Evolutionary conservation across 257 asterid genomes (phyloP), one percentile per base, ranked within the genome.

Genomic region (Nicotiana attenuata): DNA sequence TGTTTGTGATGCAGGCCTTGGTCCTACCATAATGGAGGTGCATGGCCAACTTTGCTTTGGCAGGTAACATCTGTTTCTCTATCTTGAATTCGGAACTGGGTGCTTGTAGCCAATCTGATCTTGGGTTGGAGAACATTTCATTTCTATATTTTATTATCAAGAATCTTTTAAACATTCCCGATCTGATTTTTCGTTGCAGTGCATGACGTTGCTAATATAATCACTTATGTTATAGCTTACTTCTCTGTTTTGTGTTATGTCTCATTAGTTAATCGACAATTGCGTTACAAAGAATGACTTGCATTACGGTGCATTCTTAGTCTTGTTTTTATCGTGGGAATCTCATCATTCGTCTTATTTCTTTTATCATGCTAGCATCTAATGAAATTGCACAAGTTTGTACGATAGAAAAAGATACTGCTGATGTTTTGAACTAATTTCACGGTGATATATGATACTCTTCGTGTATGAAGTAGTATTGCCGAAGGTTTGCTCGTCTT

Each of bases 41-140:
- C 97, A 33, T 92, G 97, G 97, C 94, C 97, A 65, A 92, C 93
- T 78, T 88, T 92, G 80, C 94, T 92, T 65, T 92, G 97, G 97
- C 97, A 92, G 97, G 97, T 92, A 87, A 76, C 47, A 15, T 55
- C 47, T 69, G 6, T 61, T 59, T 83, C 20, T 73, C 38, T 50
- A 26, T 38, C 78, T 69, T 35, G 47, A 77, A 45, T 69, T 14
- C n/a, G 50, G 53, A 57, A 20, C 67, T 56, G n/a, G 22, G 45
- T 52, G 47, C 52, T 15, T 84, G 19, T 71, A 22, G 14, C 5
- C n/a, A 15, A 45, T 24, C 64, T 20, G 10, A 20, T 78, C 6
- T 78, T 5, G 7, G 8, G 55, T n/a, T 7, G 10, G 19, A 5
- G 26, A 22, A 10, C 41, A 35, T 20, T 22, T 38, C 4, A 14